These are phyloP conservation scores for Crotalaria pallida DNA, from an alignment of 306 rosid genomes.

Conservation along the genomic window DNA sequence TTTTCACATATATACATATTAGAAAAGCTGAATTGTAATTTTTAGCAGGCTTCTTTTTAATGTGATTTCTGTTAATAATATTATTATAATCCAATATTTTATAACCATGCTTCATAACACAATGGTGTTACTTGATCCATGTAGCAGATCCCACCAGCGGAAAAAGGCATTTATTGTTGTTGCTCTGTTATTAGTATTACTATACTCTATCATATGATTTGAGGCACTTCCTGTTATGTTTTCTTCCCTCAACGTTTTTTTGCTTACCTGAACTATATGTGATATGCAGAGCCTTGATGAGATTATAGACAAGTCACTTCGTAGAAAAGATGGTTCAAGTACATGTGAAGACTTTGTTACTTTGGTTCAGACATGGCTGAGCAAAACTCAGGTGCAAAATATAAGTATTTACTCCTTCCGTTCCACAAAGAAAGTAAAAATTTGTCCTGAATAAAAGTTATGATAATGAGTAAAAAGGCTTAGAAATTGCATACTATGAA, in stretches of 20 bases:
- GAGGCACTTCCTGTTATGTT: neutral
- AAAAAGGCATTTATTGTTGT: neutral
- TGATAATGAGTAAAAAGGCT: no score
- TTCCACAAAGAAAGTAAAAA: no score
- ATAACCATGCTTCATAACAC: neutral
- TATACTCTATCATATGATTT: neutral
- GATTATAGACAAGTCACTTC: slow-evolving; percentile 72
- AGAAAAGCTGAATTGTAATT: neutral
- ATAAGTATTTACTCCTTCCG: slow-evolving; percentile 16
- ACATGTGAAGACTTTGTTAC: slow-evolving; percentile 85
- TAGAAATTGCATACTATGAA: no score
- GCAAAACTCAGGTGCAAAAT: slow-evolving; percentile 71
- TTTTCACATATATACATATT: neutral
- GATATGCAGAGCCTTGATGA: slow-evolving; percentile 84
- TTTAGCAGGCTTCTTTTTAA: neutral
- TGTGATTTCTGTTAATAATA: neutral
- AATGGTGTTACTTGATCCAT: neutral
- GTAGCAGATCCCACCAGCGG: neutral
- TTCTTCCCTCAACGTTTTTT: neutral
- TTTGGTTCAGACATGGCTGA: slow-evolving; percentile 79
- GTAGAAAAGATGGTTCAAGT: slow-evolving; percentile 58
- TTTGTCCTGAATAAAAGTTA: no score
- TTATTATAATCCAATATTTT: neutral
- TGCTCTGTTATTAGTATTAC: neutral
- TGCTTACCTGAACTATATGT: slow-evolving; percentile 18